These are phyloP conservation scores for Saccharomycopsis microspora DNA, from an alignment of 805 yeast species.

Conservation along the genomic window DNA sequence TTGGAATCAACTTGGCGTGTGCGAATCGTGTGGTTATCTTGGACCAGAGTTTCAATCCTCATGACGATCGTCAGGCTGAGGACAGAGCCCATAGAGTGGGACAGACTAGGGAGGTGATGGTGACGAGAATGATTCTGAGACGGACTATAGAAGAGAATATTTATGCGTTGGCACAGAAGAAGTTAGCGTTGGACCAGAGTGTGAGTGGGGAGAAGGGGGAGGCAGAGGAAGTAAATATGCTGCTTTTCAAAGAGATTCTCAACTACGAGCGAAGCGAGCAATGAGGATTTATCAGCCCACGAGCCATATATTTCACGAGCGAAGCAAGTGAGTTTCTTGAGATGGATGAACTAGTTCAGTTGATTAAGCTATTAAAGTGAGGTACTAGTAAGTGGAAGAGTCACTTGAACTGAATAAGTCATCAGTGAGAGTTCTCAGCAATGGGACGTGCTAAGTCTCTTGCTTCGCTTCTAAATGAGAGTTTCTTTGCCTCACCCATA, in stretches of 20 bases:
- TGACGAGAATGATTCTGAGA: slow-evolving; percentile 59
- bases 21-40: slow-evolving; percentile 87
- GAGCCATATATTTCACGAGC: no score
- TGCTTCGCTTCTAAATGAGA: no score
- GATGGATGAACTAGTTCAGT: no score
- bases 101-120: slow-evolving; percentile 74
- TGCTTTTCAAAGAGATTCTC: slow-evolving; percentile 10
- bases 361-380: no score
- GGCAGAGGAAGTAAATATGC: slow-evolving; percentile 7
- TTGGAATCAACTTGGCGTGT: slow-evolving; percentile 92
- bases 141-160: slow-evolving; percentile 86
- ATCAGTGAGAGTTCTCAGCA: no score
- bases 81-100: slow-evolving; percentile 98
- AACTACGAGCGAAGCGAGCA: not conserved
- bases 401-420: no score
- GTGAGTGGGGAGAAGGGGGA: slow-evolving; percentile 7
- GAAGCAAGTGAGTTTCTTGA: no score
- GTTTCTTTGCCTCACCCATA: no score
- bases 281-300: no score
- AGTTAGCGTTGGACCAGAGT: slow-evolving; percentile 62
- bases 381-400: no score
- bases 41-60: slow-evolving; percentile 95
- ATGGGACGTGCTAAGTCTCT: no score
- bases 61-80: slow-evolving; percentile 97
- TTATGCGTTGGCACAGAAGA: slow-evolving; percentile 75